Conservation (phyloP, 441 rosid genomes). For the Bruguiera hainesii region DNA sequence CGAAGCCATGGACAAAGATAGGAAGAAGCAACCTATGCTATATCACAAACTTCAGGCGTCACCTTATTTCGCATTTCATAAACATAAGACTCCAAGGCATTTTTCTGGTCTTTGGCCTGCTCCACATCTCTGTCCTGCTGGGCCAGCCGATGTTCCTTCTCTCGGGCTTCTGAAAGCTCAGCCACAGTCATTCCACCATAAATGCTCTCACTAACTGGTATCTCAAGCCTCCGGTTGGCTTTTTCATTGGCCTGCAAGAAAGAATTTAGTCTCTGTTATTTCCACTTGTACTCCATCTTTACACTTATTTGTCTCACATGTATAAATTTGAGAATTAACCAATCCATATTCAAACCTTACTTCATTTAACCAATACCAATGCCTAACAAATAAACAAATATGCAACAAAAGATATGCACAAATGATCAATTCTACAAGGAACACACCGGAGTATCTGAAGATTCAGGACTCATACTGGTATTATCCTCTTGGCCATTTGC, state of each 20-base stretch:
- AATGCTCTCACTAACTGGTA: slow-evolving; percentile 41
- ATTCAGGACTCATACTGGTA: slow-evolving; percentile 16
- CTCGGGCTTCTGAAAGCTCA: slow-evolving; percentile 44
- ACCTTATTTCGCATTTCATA: slow-evolving; percentile 62
- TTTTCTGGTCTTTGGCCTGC: slow-evolving; percentile 49
- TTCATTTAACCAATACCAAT: not conserved
- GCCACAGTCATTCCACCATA: slow-evolving; percentile 41
- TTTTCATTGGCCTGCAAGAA: slow-evolving; percentile 39
- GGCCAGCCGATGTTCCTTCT: slow-evolving; percentile 45
- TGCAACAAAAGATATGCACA: not conserved
- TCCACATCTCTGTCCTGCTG: slow-evolving; percentile 48
- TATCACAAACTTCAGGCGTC: slow-evolving; percentile 13
- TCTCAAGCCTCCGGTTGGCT: slow-evolving; percentile 29
- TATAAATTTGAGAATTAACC: not conserved
- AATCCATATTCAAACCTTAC: not conserved
- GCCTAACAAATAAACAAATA: not conserved
- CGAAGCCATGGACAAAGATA: not conserved
- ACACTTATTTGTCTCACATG: not conserved
- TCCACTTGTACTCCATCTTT: not conserved
- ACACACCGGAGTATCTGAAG: slow-evolving; percentile 38
- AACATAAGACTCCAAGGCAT: slow-evolving; percentile 60
- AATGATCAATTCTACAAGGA: not conserved
- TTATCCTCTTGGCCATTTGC: slow-evolving; percentile 30
- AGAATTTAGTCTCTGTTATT: not conserved
- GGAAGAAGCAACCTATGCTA: not conserved